Evolutionary conservation across 2,329 filamentous ascomycete genomes (phyloP).

Genomic region (Tolypocladium paradoxum): DNA sequence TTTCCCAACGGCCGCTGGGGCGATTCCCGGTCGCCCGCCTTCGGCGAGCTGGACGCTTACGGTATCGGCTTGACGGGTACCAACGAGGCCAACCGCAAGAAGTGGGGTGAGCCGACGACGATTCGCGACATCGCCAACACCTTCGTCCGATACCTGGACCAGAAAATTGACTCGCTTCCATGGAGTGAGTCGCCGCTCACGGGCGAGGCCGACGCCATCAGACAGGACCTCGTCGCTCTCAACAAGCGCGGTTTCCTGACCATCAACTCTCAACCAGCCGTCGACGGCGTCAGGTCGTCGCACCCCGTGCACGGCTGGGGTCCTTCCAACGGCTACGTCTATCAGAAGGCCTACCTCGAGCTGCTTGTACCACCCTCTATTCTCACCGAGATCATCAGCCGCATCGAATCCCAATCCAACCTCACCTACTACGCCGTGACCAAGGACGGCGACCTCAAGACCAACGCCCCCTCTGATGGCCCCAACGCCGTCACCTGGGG

Average conservation of each 20-base stretch:
- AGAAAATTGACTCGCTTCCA: conserved; percentile 70
- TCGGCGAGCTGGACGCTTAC: conserved; percentile 89
- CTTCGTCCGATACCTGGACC: conserved; percentile 77
- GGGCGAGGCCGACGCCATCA: conserved; percentile 69
- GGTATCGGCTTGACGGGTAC: conserved; percentile 88
- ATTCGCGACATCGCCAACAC: conserved; percentile 71
- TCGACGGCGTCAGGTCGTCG: conserved; percentile 81
- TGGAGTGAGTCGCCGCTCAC: conserved; percentile 92
- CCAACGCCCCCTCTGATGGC: conserved; percentile 74
- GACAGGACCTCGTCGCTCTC: conserved; percentile 63
- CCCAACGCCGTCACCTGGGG: conserved; percentile 99
- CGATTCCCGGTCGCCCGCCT: conserved; percentile 90
- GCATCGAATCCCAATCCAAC: conserved; percentile 68
- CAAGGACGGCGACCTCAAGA: conserved; percentile 68
- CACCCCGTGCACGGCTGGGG: conserved; percentile 90
- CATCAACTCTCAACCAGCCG: conserved; percentile 94
- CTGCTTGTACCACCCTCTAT: conserved; percentile 74
- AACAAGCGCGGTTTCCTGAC: conserved; percentile 84
- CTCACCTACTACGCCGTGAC: conserved; percentile 93
- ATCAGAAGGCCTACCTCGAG: conserved; percentile 96
- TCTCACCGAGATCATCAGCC: conserved; percentile 63
- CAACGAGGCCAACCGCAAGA: conserved; percentile 89
- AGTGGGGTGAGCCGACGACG: conserved; percentile 80
- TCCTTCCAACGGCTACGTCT: conserved; percentile 88
- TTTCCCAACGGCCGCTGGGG: conserved; percentile 99